Conservation (phyloP, 768 basidiomycete genomes). For the Suillus sp. region DNA sequence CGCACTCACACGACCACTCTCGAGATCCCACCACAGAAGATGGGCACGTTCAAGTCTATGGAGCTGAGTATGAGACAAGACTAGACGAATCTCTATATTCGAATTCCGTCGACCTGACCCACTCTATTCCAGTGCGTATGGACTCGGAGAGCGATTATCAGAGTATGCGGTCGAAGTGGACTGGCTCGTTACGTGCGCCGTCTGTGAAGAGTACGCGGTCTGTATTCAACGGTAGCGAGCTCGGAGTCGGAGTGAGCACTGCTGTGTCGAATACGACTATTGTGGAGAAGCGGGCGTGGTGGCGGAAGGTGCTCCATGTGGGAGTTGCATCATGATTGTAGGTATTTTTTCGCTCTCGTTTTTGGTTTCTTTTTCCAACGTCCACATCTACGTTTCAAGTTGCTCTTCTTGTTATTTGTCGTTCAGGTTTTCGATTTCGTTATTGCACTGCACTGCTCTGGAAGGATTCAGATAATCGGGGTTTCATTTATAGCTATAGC, state of each 20-base stretch:
- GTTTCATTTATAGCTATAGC: not conserved
- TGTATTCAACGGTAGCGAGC: not conserved
- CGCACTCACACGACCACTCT: conserved; percentile 4
- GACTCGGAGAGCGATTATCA: conserved; percentile 32
- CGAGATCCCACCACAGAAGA: not conserved
- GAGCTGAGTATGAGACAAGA: conserved; percentile 1
- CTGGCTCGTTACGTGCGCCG: conserved; percentile 10
- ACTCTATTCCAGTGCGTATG: not conserved
- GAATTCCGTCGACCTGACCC: conserved; percentile 21
- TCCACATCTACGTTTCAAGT: not conserved
- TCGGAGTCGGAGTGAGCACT: conserved; percentile 11
- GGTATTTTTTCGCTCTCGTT: too few relatives aligned
- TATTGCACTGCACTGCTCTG: not conserved
- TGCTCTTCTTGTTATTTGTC: conserved; percentile 8
- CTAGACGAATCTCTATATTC: conserved; percentile 25
- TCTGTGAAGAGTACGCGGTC: conserved; percentile 28
- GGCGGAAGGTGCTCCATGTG: conserved; percentile 32
- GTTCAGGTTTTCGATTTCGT: conserved; percentile 3
- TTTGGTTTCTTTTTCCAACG: not conserved
- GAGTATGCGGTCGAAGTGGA: conserved; percentile 29
- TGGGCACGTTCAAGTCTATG: not conserved
- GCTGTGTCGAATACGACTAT: not conserved
- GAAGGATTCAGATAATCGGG: not conserved
- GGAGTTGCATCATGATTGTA: not conserved
- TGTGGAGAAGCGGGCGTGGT: conserved; percentile 31